These are phyloP conservation scores for Globisporangium lucens DNA, from an alignment of 352 stramenopile genomes.

Conservation along the genomic window DNA sequence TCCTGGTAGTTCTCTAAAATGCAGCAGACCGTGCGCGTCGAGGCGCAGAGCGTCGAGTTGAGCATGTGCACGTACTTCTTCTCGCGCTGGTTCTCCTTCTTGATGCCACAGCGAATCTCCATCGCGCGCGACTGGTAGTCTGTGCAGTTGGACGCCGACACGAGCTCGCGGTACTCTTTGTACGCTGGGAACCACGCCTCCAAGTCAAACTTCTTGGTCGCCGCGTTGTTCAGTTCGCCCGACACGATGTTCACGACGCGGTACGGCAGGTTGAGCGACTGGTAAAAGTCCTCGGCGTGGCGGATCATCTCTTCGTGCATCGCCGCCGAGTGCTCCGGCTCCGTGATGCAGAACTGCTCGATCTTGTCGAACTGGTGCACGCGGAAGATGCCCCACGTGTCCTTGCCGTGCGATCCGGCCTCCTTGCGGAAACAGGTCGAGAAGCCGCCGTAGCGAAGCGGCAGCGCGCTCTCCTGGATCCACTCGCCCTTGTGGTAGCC, in stretches of 20 bases:
- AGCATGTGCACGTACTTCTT: constrained; percentile 99
- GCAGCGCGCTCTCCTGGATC: constrained; percentile 82
- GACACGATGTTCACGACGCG: constrained; percentile 99
- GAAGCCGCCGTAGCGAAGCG: constrained; percentile 92
- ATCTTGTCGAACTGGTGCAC: constrained; percentile 99
- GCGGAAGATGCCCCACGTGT: constrained; percentile 99
- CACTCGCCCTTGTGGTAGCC: constrained; percentile 96
- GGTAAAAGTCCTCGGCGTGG: constrained; percentile 97
- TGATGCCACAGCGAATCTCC: constrained; percentile 95
- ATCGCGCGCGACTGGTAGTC: constrained; percentile 97
- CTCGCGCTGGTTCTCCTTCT: constrained; percentile 93
- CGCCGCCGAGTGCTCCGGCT: constrained; percentile 89
- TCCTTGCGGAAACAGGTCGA: constrained; percentile 99
- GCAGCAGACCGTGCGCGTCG: constrained; percentile 98
- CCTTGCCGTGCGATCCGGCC: constrained; percentile 96
- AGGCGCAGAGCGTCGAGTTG: constrained; percentile 98
- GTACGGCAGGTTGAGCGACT: constrained; percentile 98
- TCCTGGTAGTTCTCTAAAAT: constrained; percentile 99
- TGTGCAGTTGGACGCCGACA: constrained; percentile 99
- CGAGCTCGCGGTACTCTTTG: constrained; percentile 98
- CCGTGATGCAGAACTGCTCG: constrained; percentile 98
- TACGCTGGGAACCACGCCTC: constrained; percentile 99
- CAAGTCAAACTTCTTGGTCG: constrained; percentile 99
- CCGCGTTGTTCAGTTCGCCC: constrained; percentile 97
- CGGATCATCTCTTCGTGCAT: constrained; percentile 94